Evolutionary conservation across 495 filamentous ascomycete species (phyloP), one percentile per base, ranked within the genome.

Genomic region (Hypoxylon crocopeplum): DNA sequence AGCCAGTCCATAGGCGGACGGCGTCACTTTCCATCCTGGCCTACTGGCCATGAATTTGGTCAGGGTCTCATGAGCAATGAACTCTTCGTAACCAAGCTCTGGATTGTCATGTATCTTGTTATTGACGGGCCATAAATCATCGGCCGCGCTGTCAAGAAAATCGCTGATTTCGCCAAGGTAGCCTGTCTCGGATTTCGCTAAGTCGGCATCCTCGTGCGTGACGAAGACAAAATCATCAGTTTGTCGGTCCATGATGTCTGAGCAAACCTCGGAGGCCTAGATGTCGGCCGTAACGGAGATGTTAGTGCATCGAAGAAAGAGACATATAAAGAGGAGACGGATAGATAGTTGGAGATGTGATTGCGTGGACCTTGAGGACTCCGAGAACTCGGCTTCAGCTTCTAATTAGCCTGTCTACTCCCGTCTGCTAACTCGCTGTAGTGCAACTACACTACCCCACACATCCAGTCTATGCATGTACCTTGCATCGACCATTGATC

Each of bases 61-160:
- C 48, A 87, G 72, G 2, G 79, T 75, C 48, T 85, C 75, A 58
- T 87, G 84, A 12, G 85, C 82, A 8, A 72, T 79, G 66, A 77
- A 72, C 48, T 88, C 85, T 47, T 82, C 50, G 48, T 80, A 87
- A 0, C 77, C 81, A 0, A 83, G 72, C 64, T 88, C 84, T 0
- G 85, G 84, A 48, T 86, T 81, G 3, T 81, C 81, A 70, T 84
- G 85, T 20, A 88, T 85, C 70, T 82, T 75, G 17, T 64, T 67
- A 50, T 78, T 81, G 40, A 81, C 54, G 3, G 70, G 61, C 72
- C 76, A 76, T 10, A 80, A 53, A 1, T 65, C 66, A 8, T 72
- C 68, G 11, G 63, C 59, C 11, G 77, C 60, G 39, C 42, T 63
- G 39, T 77, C 69, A 12, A 81, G 48, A 46, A 66, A 72, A n/a